Evolutionary conservation across 164 flowering plant genomes (phyloP), one percentile per base, ranked within the genome.

Genomic region (Tinospora cordifolia): DNA sequence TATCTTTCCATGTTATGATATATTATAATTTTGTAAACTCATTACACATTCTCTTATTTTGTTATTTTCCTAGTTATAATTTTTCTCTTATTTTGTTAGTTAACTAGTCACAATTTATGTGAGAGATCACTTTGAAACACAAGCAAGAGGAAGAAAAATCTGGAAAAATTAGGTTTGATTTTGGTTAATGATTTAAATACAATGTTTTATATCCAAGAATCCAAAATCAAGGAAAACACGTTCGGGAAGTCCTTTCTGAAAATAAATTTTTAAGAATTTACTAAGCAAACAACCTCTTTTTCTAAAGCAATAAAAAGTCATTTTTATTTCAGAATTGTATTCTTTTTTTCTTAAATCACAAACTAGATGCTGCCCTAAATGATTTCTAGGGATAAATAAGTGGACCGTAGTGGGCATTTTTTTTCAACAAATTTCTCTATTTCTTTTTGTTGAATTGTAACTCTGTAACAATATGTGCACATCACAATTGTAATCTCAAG

Each of bases 1-100:
- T 39, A 57, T 71, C 69, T 47, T 21, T 27, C 65, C 15, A 70
- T 49, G 57, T 5, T 38, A 65, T 65, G 15, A 13, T 24, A 36
- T 46, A 2, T 62, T 62, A 0, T 58, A 62, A 30, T 24, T 30
- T 25, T 40, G 36, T 54, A n/a, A 24, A 54, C 19, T 5, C 9
- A 30, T 30, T 30, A 30, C 36, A 30, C 36, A 30, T 30, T 30
- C 36, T 30, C 4, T 4, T 30, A 30, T 54, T 54, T 54, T 21
- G 21, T 54, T 54, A 4, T 6, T 9, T 54, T 2, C 4, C 21
- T 54, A 54, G 19, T 54, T 17, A 54, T 19, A 24, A 19, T 4
- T 30, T 30, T n/a, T 51, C n/a, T 51, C 17, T 17, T 51, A 51
- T 54, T 54, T 54, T 21, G 21, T 54, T 54, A 4, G 21, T 9